These are phyloP conservation scores for Collariella sp. DNA, from an alignment of 495 filamentous ascomycete species.

Conservation along the genomic window DNA sequence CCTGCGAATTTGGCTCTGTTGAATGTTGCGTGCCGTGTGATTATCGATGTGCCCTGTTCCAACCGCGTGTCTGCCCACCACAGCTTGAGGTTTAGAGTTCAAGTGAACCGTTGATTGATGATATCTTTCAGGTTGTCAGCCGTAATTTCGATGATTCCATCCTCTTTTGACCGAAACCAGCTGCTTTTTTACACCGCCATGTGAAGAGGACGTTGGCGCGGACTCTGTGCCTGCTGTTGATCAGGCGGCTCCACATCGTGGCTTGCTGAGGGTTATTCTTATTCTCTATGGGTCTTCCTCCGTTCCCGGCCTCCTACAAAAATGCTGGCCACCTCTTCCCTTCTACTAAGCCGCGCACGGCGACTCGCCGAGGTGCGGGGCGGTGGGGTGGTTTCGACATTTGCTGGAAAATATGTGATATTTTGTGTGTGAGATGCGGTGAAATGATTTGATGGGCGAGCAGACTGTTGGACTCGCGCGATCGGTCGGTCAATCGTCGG, in stretches of 20 bases:
- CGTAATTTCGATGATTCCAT: too few relatives aligned
- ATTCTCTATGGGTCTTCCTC: constrained; percentile 28
- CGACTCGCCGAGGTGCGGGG: constrained; percentile 22
- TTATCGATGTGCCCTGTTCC: too few relatives aligned
- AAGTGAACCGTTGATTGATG: too few relatives aligned
- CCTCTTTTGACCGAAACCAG: too few relatives aligned
- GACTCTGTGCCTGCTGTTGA: not conserved
- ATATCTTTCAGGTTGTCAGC: too few relatives aligned
- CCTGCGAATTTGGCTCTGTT: not conserved
- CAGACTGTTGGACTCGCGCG: too few relatives aligned
- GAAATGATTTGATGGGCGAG: too few relatives aligned
- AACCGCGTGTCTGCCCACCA: too few relatives aligned
- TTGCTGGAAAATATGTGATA: too few relatives aligned
- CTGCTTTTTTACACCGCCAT: constrained; percentile 28
- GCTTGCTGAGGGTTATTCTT: constrained; percentile 32
- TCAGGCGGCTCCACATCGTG: constrained; percentile 26
- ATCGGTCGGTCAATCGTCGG: too few relatives aligned
- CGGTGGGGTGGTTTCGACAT: constrained; percentile 33
- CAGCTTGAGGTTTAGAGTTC: too few relatives aligned
- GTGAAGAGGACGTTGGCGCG: constrained; percentile 16
- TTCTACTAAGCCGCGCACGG: constrained; percentile 16
- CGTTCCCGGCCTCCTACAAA: constrained; percentile 33
- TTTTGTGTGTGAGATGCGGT: too few relatives aligned
- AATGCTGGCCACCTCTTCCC: constrained; percentile 25
- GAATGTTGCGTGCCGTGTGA: not conserved